These are phyloP conservation scores for Suillus sp. DNA, from an alignment of 768 basidiomycete genomes.

Conservation along the genomic window DNA sequence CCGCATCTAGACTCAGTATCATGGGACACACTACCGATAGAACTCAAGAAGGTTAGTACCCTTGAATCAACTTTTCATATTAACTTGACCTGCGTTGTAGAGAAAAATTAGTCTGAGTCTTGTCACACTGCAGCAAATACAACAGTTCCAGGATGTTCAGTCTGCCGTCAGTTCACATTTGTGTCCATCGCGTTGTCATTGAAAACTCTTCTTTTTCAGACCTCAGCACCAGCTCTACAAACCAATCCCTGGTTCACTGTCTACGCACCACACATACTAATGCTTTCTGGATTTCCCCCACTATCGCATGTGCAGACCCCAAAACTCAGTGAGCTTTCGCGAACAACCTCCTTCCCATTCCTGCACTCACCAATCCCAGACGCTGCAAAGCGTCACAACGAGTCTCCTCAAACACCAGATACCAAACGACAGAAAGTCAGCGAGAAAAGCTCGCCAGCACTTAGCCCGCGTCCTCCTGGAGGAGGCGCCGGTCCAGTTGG, in stretches of 20 bases:
- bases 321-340: constrained; percentile 36
- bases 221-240: constrained; percentile 38
- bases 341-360: background rate
- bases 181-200: background rate
- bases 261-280: constrained; percentile 45
- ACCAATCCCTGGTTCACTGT: constrained; percentile 58
- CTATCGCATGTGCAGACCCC: constrained; percentile 17
- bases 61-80: background rate
- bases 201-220: constrained; percentile 26
- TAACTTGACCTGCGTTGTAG: constrained; percentile 35
- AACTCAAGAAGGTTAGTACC: constrained; percentile 60
- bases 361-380: constrained; percentile 25
- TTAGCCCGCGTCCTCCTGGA: constrained; percentile 4
- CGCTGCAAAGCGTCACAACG: constrained; percentile 45
- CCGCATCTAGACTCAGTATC: constrained; percentile 49
- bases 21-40: constrained; percentile 63
- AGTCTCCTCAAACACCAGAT: constrained; percentile 45
- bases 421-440: constrained; percentile 41
- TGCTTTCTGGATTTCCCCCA: constrained; percentile 51
- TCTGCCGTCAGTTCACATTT: constrained; percentile 41
- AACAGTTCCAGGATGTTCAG: constrained; percentile 54
- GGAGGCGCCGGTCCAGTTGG: constrained; percentile 5
- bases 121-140: constrained; percentile 48
- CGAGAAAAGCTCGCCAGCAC: constrained; percentile 5
- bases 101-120: constrained; percentile 60